A percentile compares a stretch with the other conserved stretches of the same genome.
Evolutionary conservation across 352 stramenopile genomes (phyloP).

Genomic region (Chloridella minuta): DNA sequence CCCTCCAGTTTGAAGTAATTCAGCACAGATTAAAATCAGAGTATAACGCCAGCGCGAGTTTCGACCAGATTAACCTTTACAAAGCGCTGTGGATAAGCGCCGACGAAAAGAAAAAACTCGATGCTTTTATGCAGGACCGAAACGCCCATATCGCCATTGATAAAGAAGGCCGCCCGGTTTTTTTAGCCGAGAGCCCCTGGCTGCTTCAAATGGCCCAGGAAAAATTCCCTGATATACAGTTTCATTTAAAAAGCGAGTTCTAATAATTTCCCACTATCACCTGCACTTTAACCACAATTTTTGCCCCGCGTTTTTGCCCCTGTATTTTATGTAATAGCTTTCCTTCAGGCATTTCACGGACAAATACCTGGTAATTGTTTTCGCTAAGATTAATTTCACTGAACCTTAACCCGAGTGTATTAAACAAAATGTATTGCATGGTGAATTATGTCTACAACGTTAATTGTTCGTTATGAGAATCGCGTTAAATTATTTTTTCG

Average conservation of each 20-base stretch:
- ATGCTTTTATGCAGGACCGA: neutral
- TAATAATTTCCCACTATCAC: no score
- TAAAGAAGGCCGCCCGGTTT: neutral
- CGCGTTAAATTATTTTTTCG: no score
- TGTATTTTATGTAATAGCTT: no score
- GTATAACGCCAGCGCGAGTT: neutral
- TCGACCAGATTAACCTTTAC: neutral
- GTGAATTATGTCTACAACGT: no score
- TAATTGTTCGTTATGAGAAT: no score
- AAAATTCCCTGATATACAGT: neutral
- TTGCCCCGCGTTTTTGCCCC: no score
- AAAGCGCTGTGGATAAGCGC: neutral
- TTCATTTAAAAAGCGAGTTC: slow-evolving; percentile 1
- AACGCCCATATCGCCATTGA: neutral
- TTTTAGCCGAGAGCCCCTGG: neutral
- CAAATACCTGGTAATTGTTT: no score
- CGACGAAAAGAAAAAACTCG: neutral
- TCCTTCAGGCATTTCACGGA: no score
- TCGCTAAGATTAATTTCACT: no score
- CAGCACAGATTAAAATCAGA: neutral
- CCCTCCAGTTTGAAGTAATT: neutral
- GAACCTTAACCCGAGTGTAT: no score
- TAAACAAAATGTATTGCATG: no score
- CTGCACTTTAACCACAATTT: no score
- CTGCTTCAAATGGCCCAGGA: neutral